phyloP scores from a whole-genome alignment of 2,329 filamentous ascomycete species.

The Sclerotinia spermophila region DNA sequence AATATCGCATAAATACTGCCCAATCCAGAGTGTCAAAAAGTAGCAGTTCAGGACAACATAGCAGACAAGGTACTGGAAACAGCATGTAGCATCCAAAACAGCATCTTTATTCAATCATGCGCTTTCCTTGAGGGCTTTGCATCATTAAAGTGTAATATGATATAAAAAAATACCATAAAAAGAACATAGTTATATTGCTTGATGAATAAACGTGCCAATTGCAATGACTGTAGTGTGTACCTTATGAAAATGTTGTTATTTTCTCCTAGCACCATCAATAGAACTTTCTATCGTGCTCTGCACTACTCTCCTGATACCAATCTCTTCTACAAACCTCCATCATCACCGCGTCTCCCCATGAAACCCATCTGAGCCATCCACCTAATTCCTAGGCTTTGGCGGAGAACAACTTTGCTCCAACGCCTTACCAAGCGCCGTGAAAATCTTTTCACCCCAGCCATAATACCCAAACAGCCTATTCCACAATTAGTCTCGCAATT shows the following conservation, averaged over 20 bases:
- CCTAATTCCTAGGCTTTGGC: background rate
- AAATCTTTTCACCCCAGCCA: slow-evolving; percentile 43
- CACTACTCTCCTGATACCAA: background rate
- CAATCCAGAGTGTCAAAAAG: too few species aligned
- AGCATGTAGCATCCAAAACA: background rate
- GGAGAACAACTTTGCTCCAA: slow-evolving; percentile 32
- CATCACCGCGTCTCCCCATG: background rate
- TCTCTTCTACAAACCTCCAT: background rate
- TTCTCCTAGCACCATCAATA: background rate
- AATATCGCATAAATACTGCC: too few species aligned
- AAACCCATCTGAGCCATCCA: background rate
- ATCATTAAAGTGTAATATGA: background rate
- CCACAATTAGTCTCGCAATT: background rate
- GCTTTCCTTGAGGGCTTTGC: background rate
- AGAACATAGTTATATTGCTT: background rate
- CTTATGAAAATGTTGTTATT: background rate
- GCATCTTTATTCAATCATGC: too few species aligned
- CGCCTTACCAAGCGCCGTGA: slow-evolving; percentile 38
- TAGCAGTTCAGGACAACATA: background rate
- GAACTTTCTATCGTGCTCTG: background rate
- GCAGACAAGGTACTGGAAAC: background rate
- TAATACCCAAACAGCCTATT: slow-evolving; percentile 36
- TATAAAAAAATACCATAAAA: background rate
- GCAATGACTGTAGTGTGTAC: background rate
- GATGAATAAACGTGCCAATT: background rate